Conservation (phyloP, 345 rosid genomes). For the Arabidopsis arenosa region DNA sequence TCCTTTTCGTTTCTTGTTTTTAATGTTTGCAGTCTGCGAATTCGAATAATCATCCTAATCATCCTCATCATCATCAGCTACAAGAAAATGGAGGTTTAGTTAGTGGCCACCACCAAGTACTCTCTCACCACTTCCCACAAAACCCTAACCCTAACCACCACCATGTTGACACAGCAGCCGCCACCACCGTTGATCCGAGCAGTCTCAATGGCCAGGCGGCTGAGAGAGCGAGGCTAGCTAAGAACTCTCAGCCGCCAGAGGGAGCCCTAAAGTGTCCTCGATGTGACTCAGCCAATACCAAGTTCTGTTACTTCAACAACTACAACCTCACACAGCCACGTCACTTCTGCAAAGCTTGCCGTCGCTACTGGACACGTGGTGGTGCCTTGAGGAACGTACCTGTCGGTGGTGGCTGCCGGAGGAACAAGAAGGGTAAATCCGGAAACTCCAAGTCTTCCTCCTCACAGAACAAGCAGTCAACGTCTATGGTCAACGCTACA, state of each 20-base stretch:
- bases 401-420: conserved; percentile 49
- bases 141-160: conserved; percentile 48
- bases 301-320: conserved; percentile 49
- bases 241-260: conserved; percentile 39
- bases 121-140: conserved; percentile 42
- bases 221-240: conserved; percentile 46
- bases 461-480: conserved; percentile 42
- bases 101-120: conserved; percentile 35
- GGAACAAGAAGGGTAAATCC: conserved; percentile 44
- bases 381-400: conserved; percentile 50
- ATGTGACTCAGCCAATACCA: conserved; percentile 48
- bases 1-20: neutral
- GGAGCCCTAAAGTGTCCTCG: conserved; percentile 47
- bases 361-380: conserved; percentile 50
- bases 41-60: conserved; percentile 36
- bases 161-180: conserved; percentile 29
- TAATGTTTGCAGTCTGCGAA: conserved; percentile 38
- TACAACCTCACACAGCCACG: conserved; percentile 52
- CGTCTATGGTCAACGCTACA: conserved; percentile 42
- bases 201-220: conserved; percentile 26
- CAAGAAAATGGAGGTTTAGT: conserved; percentile 42
- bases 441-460: conserved; percentile 44
- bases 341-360: conserved; percentile 50
- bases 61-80: conserved; percentile 41
- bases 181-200: conserved; percentile 13